phyloP scores from a whole-genome alignment of 352 stramenopile species.

The Phytophthora nicotianae region DNA sequence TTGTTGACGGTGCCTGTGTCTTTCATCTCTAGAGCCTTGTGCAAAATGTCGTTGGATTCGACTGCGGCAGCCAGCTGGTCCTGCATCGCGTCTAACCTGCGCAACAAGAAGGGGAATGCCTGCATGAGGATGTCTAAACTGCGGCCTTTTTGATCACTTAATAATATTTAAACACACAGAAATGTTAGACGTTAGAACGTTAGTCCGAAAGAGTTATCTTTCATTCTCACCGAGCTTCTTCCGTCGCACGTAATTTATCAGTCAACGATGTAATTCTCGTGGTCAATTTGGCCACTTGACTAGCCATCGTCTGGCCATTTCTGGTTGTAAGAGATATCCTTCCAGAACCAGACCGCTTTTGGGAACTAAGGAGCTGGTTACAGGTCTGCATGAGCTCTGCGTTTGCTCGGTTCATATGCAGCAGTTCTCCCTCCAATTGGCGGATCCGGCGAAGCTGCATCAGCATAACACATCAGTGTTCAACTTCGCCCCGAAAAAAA shows the following conservation, averaged over 20 bases:
- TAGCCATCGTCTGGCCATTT: conserved; percentile 10
- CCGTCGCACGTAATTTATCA: conserved; percentile 40
- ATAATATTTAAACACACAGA: not conserved
- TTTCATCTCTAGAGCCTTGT: conserved; percentile 48
- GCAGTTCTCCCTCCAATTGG: conserved; percentile 48
- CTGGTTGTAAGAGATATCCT: conserved; percentile 8
- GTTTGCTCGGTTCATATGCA: conserved; percentile 39
- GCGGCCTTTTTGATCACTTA: conserved; percentile 52
- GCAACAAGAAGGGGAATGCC: conserved; percentile 47
- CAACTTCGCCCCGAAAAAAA: not conserved
- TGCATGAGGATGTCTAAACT: conserved; percentile 52
- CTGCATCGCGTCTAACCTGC: conserved; percentile 54
- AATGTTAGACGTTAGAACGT: not conserved
- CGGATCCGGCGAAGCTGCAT: conserved; percentile 48
- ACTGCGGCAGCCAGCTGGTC: conserved; percentile 46
- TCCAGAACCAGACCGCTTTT: conserved; percentile 10
- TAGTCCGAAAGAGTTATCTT: not conserved
- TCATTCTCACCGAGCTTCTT: conserved; percentile 44
- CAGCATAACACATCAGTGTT: not conserved
- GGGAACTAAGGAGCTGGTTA: conserved; percentile 27
- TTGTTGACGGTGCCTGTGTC: not conserved
- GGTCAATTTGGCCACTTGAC: conserved; percentile 15
- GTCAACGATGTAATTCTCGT: conserved; percentile 35
- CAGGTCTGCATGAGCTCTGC: conserved; percentile 43
- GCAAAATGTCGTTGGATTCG: conserved; percentile 63